Evolutionary conservation across 495 filamentous ascomycete genomes (phyloP).

Genomic region (Tuber magnatum): DNA sequence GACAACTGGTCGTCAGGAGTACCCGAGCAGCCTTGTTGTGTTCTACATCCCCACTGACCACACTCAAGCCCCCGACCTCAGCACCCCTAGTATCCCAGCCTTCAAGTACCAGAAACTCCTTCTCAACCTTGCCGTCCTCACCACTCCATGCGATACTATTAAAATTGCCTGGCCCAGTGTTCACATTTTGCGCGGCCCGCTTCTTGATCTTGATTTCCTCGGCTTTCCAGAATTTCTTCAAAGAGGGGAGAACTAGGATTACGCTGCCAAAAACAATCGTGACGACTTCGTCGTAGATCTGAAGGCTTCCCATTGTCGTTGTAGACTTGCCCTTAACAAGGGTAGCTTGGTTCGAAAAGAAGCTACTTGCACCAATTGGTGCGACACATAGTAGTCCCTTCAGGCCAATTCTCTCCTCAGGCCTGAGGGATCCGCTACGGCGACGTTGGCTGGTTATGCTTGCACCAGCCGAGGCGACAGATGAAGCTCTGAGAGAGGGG

Average conservation of each 20-base stretch:
- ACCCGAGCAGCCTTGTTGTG: slow-evolving; percentile 17
- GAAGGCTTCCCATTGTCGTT: slow-evolving; percentile 27
- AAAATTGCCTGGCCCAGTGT: slow-evolving; percentile 4
- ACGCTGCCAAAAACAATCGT: slow-evolving; percentile 25
- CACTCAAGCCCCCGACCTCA: slow-evolving; percentile 20
- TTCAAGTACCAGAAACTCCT: slow-evolving; percentile 30
- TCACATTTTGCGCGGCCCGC: slow-evolving; percentile 11
- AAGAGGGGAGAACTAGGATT: slow-evolving; percentile 19
- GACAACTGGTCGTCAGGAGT: slow-evolving; percentile 12
- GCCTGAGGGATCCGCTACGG: neutral
- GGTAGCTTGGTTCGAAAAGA: slow-evolving; percentile 17
- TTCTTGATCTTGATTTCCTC: slow-evolving; percentile 27
- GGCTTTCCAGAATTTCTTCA: slow-evolving; percentile 25
- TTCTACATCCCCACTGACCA: slow-evolving; percentile 5
- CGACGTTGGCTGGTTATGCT: slow-evolving; percentile 20
- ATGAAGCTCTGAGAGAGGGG: slow-evolving; percentile 18
- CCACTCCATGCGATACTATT: slow-evolving; percentile 17
- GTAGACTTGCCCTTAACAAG: slow-evolving; percentile 20
- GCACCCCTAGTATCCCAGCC: slow-evolving; percentile 25
- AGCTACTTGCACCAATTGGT: slow-evolving; percentile 23
- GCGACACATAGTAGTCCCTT: slow-evolving; percentile 20
- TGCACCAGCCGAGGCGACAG: slow-evolving; percentile 8
- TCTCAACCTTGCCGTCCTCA: slow-evolving; percentile 30
- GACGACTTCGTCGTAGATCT: slow-evolving; percentile 30
- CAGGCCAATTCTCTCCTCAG: slow-evolving; percentile 8